phyloP scores from a whole-genome alignment of 2,329 filamentous ascomycete species.

The Pseudogymnoascus sp. region DNA sequence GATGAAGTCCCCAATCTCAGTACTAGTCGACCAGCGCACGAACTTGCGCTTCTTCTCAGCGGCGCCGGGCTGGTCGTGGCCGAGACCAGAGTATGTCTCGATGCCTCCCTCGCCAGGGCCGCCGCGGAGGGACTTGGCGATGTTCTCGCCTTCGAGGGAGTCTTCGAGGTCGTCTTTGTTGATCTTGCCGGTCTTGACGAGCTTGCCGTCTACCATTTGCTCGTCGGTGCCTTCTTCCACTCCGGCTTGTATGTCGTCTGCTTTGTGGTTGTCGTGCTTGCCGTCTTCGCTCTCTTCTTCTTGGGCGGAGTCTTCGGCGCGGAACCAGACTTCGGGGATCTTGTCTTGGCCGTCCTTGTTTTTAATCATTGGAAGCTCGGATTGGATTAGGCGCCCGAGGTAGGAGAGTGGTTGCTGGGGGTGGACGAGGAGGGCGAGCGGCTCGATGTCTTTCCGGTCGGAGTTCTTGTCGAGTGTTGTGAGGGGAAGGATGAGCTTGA shows the following conservation, averaged over 20 bases:
- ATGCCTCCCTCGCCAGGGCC: slow-evolving; percentile 50
- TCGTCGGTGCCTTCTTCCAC: slow-evolving; percentile 37
- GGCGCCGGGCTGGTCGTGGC: slow-evolving; percentile 46
- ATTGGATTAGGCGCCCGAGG: slow-evolving; percentile 79
- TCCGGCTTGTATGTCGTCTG: slow-evolving; percentile 28
- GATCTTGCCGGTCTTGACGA: slow-evolving; percentile 31
- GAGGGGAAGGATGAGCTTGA: slow-evolving; percentile 74
- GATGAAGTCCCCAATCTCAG: slow-evolving; percentile 91
- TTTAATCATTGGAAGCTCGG: slow-evolving; percentile 63
- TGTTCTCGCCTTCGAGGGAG: slow-evolving; percentile 34
- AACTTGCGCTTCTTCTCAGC: slow-evolving; percentile 48
- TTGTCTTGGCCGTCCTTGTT: slow-evolving; percentile 57
- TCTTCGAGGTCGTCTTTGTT: slow-evolving; percentile 18
- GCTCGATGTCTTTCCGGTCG: slow-evolving; percentile 66
- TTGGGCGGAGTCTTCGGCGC: slow-evolving; percentile 66
- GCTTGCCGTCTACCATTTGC: slow-evolving; percentile 40
- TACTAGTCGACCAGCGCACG: slow-evolving; percentile 81
- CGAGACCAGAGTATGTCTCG: slow-evolving; percentile 63
- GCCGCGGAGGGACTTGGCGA: slow-evolving; percentile 37
- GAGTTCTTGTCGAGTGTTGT: slow-evolving; percentile 51
- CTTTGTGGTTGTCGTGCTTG: slow-evolving; percentile 40
- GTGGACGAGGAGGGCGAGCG: slow-evolving; percentile 76
- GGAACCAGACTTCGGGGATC: slow-evolving; percentile 67
- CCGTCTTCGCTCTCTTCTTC: slow-evolving; percentile 26
- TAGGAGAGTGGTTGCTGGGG: slow-evolving; percentile 89